phyloP scores from a whole-genome alignment of 805 yeast genomes.

The Yarrowia sp. region DNA sequence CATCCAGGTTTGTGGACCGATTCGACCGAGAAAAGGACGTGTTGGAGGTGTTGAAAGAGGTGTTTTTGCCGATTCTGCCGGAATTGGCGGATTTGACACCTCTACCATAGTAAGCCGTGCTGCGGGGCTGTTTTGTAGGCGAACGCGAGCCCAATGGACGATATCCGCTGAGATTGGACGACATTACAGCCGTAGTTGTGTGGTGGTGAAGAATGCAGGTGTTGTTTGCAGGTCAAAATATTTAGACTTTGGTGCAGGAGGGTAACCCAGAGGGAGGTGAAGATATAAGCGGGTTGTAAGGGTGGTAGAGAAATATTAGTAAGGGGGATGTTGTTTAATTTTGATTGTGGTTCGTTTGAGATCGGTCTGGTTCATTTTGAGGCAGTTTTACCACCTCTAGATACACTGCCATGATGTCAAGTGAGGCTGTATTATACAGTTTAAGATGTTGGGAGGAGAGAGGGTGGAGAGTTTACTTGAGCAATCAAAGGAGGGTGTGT shows the following conservation, averaged over 20 bases:
- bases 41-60: neutral
- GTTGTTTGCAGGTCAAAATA: neutral
- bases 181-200: neutral
- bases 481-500: no score
- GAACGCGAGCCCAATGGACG: slow-evolving; percentile 14
- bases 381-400: no score
- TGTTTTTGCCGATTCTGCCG: neutral
- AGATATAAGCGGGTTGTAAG: neutral
- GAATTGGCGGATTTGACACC: slow-evolving; percentile 1
- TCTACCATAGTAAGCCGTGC: neutral
- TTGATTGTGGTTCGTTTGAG: no score
- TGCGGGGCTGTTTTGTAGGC: neutral
- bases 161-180: slow-evolving; percentile 14
- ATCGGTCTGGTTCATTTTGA: no score
- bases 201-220: neutral
- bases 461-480: no score
- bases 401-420: no score
- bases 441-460: no score
- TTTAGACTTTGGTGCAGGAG: slow-evolving; percentile 16
- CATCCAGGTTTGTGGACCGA: neutral
- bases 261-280: neutral
- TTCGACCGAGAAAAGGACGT: neutral
- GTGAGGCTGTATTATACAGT: no score
- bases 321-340: neutral
- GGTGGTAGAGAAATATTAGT: neutral